phyloP scores from a whole-genome alignment of 2,329 filamentous ascomycete species.

The Ophiostoma tasmaniense region DNA sequence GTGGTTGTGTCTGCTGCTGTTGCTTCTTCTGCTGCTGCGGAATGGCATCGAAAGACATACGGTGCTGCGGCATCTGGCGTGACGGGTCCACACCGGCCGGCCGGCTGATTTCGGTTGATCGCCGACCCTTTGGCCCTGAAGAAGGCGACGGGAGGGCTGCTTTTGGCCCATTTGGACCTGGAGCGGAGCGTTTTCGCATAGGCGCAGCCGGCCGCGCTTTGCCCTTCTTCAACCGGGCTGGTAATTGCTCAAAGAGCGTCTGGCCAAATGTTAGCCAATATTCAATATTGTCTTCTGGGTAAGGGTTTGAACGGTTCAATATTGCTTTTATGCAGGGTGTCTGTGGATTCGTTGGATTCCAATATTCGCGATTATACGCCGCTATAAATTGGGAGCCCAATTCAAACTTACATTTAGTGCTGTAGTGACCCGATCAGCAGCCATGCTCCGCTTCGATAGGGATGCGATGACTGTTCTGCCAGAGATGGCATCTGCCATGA shows the following conservation, averaged over 20 bases:
- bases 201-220: slow-evolving; percentile 30
- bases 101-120: slow-evolving; percentile 25
- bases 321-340: neutral
- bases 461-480: slow-evolving; percentile 75
- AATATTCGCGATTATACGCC: neutral
- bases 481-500: slow-evolving; percentile 75
- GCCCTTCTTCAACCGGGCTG: slow-evolving; percentile 56
- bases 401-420: slow-evolving; percentile 59
- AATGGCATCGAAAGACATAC: slow-evolving; percentile 24
- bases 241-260: slow-evolving; percentile 76
- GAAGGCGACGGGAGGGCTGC: slow-evolving; percentile 24
- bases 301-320: neutral
- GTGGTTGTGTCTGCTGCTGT: slow-evolving; percentile 3
- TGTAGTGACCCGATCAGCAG: slow-evolving; percentile 75
- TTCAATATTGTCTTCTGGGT: neutral
- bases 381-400: neutral
- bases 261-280: slow-evolving; percentile 29
- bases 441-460: slow-evolving; percentile 75
- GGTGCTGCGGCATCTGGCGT: slow-evolving; percentile 19
- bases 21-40: slow-evolving; percentile 20
- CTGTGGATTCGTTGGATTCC: neutral
- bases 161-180: slow-evolving; percentile 32
- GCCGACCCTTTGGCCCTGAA: slow-evolving; percentile 19
- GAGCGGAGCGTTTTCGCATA: slow-evolving; percentile 50
- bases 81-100: slow-evolving; percentile 16